Base-by-base conservation (phyloP, 2,329 filamentous ascomycete genomes). In the Trichophyton equinum region DNA sequence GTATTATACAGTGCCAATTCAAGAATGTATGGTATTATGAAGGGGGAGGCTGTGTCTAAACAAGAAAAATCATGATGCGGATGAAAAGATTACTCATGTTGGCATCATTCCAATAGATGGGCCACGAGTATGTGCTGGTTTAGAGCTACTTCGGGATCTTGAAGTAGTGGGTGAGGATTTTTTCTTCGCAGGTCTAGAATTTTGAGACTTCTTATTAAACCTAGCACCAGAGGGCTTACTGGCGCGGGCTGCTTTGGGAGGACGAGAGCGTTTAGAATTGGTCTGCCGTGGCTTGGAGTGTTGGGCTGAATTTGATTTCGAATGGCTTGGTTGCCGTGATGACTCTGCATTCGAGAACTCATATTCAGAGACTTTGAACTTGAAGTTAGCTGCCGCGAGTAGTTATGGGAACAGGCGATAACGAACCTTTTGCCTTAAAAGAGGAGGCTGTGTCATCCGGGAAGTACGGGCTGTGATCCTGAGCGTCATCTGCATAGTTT, bases 71-170 rank as follows among this genome's bases (percentile, higher is more conserved):
- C 6, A 30, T 30, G 27, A 30, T 30, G 1, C 27, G 27, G 27
- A 6, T 30, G 27, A 30, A 30, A 27, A 22, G 8, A 22, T 13
- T 25, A 13, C 27, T 71, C 63, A 74, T 22, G 67, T 70, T 15
- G 73, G 73, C 73, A 75, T 75, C 70, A 74, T 71, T 25, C 68
- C 69, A 63, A 75, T 74, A 42, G 69, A 51, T 11, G 47, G 47
- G 11, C 20, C 67, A 60, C 49, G 62, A 25, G 64, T 59, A 18
- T 49, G 57, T 5, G 56, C 47, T 4, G n/a, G 6, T 9, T 62
- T 63, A 13, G 62, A 55, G 42, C 40, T 63, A 18, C 53, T 53
- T 38, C 65, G 38, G 3, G 49, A n/a, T 25, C 59, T 60, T 33
- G 60, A 53, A 47, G 25, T 57, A 8, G 62, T 44, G 15, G 59